phyloP scores from a whole-genome alignment of 2,329 filamentous ascomycete genomes.

The Hortaea sp. region DNA sequence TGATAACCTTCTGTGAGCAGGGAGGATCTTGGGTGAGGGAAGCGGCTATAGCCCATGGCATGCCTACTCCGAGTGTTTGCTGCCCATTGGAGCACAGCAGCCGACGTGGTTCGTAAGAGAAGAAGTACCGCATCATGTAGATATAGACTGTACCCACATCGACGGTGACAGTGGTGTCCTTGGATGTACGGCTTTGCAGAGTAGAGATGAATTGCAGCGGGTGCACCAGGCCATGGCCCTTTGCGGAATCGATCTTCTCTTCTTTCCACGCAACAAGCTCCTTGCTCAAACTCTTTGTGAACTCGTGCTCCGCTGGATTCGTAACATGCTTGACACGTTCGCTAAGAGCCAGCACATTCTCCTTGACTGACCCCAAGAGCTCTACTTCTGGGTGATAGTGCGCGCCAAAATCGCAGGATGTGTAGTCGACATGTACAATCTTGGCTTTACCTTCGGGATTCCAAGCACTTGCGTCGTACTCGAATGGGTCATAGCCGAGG shows the following conservation, averaged over 20 bases:
- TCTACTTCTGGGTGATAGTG: constrained; percentile 34
- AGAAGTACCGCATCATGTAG: constrained; percentile 39
- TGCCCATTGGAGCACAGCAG: constrained; percentile 41
- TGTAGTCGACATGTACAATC: constrained; percentile 37
- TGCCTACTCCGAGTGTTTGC: constrained; percentile 40
- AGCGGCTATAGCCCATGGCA: constrained; percentile 40
- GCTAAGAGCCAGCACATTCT: constrained; percentile 31
- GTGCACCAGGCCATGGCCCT: constrained; percentile 29
- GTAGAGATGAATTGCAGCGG: constrained; percentile 37
- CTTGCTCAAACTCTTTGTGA: constrained; percentile 24
- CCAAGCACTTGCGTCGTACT: constrained; percentile 39
- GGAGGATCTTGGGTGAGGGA: constrained; percentile 34
- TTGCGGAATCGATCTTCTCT: constrained; percentile 16
- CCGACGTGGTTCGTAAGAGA: constrained; percentile 34
- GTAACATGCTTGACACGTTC: constrained; percentile 24
- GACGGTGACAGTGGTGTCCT: constrained; percentile 33
- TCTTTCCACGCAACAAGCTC: constrained; percentile 26
- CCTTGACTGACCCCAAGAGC: constrained; percentile 33
- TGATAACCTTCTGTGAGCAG: constrained; percentile 36
- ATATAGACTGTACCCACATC: constrained; percentile 43
- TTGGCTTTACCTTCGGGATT: constrained; percentile 30
- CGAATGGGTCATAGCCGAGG: constrained; percentile 39
- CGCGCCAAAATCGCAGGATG: constrained; percentile 30
- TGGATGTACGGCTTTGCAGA: constrained; percentile 32
- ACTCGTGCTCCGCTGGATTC: constrained; percentile 27